These are phyloP conservation scores for Leccinum subrobustum DNA, from an alignment of 1,284 basidiomycete genomes.

Conservation along the genomic window DNA sequence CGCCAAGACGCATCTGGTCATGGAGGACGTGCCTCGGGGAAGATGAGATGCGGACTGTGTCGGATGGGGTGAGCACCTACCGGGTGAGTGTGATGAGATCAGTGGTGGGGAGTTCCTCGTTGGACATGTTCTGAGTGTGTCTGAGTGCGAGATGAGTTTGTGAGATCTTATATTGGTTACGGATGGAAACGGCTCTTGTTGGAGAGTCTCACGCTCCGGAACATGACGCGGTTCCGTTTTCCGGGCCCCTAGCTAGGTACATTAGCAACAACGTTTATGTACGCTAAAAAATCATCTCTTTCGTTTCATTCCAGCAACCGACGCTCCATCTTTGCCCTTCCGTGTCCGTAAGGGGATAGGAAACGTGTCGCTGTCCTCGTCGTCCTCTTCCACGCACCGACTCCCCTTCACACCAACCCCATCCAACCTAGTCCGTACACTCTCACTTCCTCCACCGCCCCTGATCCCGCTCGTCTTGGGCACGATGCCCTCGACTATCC, in stretches of 20 bases:
- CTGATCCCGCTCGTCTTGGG: conserved; percentile 61
- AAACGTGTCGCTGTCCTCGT: conserved; percentile 63
- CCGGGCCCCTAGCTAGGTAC: conserved; percentile 7
- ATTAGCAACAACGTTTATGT: conserved; percentile 15
- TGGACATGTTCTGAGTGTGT: conserved; percentile 21
- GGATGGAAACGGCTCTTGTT: conserved; percentile 20
- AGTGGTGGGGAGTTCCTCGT: conserved; percentile 74
- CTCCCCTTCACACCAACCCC: conserved; percentile 13
- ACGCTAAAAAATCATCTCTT: conserved; percentile 36
- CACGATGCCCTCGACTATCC: conserved; percentile 45
- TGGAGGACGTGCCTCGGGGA: conserved; percentile 74
- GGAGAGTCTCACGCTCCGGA: conserved; percentile 31
- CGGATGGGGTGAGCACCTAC: conserved; percentile 37
- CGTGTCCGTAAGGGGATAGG: conserved; percentile 61
- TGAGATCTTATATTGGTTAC: conserved; percentile 21
- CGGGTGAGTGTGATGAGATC: conserved; percentile 92
- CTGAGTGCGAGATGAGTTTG: not conserved
- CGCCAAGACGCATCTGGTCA: conserved; percentile 79
- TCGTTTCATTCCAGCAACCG: conserved; percentile 53
- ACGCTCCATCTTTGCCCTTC: conserved; percentile 52
- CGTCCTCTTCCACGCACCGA: conserved; percentile 37
- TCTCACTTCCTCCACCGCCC: conserved; percentile 33
- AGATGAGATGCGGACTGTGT: conserved; percentile 8
- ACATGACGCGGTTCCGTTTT: conserved; percentile 7
- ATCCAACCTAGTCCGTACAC: conserved; percentile 1